phyloP scores from a whole-genome alignment of 108 stramenopile genomes.

The Fragilaria radians region DNA sequence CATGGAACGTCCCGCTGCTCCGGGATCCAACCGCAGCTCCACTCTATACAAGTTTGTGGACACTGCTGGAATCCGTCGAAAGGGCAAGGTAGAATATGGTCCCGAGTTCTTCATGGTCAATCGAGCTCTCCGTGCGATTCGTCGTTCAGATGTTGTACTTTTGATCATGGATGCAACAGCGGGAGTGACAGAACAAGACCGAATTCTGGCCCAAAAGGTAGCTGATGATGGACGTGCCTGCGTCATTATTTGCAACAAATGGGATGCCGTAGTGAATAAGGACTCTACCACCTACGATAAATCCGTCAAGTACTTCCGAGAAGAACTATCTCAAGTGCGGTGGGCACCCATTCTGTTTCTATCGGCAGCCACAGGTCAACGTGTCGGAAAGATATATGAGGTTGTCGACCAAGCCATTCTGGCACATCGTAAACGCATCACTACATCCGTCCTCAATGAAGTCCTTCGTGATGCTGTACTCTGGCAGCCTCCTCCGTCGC shows the following conservation, averaged over 20 bases:
- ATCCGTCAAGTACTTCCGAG: conserved; percentile 80
- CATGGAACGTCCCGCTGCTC: conserved; percentile 67
- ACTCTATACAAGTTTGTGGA: conserved; percentile 94
- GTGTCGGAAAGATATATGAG: conserved; percentile 89
- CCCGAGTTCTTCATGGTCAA: conserved; percentile 98
- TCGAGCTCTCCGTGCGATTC: conserved; percentile 91
- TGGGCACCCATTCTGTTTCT: conserved; percentile 96
- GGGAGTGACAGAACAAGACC: conserved; percentile 95
- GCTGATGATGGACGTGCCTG: conserved; percentile 94
- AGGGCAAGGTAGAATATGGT: conserved; percentile 92
- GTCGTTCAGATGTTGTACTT: conserved; percentile 90
- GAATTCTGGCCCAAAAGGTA: conserved; percentile 86
- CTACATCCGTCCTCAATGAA: conserved; percentile 94
- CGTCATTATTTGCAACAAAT: conserved; percentile 97
- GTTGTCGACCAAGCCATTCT: conserved; percentile 80
- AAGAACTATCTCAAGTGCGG: conserved; percentile 80
- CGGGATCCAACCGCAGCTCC: conserved; percentile 35
- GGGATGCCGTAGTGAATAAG: conserved; percentile 95
- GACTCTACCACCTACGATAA: conserved; percentile 79
- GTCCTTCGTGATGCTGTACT: conserved; percentile 91
- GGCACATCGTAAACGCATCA: conserved; percentile 80
- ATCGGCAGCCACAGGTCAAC: conserved; percentile 93
- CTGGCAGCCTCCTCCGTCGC: conserved; percentile 93
- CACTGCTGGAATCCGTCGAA: conserved; percentile 96
- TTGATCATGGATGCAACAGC: conserved; percentile 94